A percentile compares a stretch with the other conserved stretches of the same genome.
phyloP scores from a whole-genome alignment of 768 basidiomycete genomes.

The Mrakia blollopis region DNA sequence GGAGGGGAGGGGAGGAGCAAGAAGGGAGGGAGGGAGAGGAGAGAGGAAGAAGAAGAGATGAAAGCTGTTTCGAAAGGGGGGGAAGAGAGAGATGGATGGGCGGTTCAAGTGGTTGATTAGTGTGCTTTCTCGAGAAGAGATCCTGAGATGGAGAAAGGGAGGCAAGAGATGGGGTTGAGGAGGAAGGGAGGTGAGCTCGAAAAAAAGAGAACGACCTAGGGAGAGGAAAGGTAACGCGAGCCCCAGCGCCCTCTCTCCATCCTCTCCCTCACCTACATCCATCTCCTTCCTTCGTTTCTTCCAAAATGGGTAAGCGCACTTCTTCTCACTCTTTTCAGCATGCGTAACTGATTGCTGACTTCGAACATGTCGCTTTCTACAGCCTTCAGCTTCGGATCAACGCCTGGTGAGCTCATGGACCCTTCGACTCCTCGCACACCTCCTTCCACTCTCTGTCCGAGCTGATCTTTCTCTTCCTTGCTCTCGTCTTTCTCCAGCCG shows the following conservation, averaged over 20 bases:
- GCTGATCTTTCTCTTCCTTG: neutral
- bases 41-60: neutral
- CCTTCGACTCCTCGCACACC: neutral
- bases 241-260: too few species aligned
- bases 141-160: too few species aligned
- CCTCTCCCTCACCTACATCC: neutral
- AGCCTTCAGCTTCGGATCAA: slow-evolving; percentile 25
- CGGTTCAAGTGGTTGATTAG: neutral
- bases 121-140: too few species aligned
- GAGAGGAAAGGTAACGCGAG: neutral
- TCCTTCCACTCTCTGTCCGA: neutral
- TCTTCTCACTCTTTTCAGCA: neutral
- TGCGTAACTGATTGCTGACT: neutral
- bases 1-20: neutral
- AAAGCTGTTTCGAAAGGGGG: too few species aligned
- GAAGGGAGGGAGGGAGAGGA: neutral
- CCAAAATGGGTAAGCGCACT: neutral
- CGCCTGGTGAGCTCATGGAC: neutral
- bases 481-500: neutral
- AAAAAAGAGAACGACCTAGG: neutral
- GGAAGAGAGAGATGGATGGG: neutral
- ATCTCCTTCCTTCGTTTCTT: neutral
- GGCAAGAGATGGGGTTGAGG: neutral
- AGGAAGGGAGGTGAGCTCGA: neutral
- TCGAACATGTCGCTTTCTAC: neutral